Percentiles rank a stretch among this genome's conserved stretches.
phyloP scores from a whole-genome alignment of 148 eudicot species.

The Mesembryanthemum crystallinum region DNA sequence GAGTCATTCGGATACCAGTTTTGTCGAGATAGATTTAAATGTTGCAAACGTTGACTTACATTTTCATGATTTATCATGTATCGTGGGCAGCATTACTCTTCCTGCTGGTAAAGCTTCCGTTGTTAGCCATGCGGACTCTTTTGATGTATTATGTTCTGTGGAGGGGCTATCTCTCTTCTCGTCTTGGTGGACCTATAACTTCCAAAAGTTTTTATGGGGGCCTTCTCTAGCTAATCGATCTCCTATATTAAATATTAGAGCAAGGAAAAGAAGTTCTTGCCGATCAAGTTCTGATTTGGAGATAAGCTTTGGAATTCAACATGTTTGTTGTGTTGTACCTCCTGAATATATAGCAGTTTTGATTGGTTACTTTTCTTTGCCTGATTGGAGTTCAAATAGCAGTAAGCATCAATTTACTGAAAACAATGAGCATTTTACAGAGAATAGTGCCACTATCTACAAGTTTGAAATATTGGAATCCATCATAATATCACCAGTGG shows the following conservation, averaged over 20 bases:
- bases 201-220: slow-evolving; percentile 70
- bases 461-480: slow-evolving; percentile 74
- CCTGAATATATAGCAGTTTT: slow-evolving; percentile 72
- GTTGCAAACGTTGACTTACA: slow-evolving; percentile 46
- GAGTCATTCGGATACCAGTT: slow-evolving; percentile 14
- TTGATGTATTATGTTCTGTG: slow-evolving; percentile 64
- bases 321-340: slow-evolving; percentile 74
- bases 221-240: slow-evolving; percentile 46
- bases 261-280: slow-evolving; percentile 38
- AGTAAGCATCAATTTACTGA: slow-evolving; percentile 22
- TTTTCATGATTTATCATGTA: slow-evolving; percentile 80
- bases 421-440: slow-evolving; percentile 16
- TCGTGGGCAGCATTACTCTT: slow-evolving; percentile 51
- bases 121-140: slow-evolving; percentile 34
- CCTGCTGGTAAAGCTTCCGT: slow-evolving; percentile 55
- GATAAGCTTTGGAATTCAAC: slow-evolving; percentile 65
- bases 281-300: slow-evolving; percentile 40
- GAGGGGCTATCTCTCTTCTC: slow-evolving; percentile 64
- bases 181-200: slow-evolving; percentile 48
- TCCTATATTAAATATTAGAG: slow-evolving; percentile 61
- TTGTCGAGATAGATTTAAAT: slow-evolving; percentile 36
- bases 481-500: slow-evolving; percentile 55
- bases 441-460: slow-evolving; percentile 29
- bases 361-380: slow-evolving; percentile 77
- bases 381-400: slow-evolving; percentile 55